phyloP scores from a whole-genome alignment of 352 stramenopile species.

The Pythium plurisporium region DNA sequence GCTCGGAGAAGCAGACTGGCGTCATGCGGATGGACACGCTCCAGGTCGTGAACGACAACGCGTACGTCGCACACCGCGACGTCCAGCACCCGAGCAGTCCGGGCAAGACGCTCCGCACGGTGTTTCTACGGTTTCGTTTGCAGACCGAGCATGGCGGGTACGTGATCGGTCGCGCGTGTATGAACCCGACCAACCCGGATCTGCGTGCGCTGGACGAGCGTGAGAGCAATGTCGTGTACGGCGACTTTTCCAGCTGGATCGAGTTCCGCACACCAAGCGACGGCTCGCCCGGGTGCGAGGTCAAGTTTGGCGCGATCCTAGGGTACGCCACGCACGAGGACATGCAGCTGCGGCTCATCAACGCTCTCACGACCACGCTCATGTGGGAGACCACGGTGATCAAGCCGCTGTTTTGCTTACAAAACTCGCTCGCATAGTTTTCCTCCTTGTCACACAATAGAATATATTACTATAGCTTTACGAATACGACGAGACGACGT shows the following conservation, averaged over 20 bases:
- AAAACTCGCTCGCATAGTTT: constrained; percentile 7
- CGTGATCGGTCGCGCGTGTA: constrained; percentile 50
- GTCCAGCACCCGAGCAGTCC: constrained; percentile 22
- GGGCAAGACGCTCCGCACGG: constrained; percentile 30
- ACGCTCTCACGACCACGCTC: constrained; percentile 28
- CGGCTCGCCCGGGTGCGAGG: constrained; percentile 30
- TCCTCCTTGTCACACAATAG: constrained; percentile 9
- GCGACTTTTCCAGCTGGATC: constrained; percentile 30
- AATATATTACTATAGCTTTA: background rate
- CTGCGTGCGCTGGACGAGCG: constrained; percentile 25
- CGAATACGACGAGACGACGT: background rate
- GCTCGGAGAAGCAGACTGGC: constrained; percentile 11
- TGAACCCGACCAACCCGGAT: constrained; percentile 40
- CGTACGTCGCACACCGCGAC: constrained; percentile 30
- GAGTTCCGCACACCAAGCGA: constrained; percentile 38
- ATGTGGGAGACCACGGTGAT: constrained; percentile 55
- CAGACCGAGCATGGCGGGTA: constrained; percentile 34
- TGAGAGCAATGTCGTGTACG: constrained; percentile 26
- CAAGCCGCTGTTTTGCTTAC: constrained; percentile 25
- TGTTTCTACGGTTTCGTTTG: constrained; percentile 32
- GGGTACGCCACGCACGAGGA: constrained; percentile 59
- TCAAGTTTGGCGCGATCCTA: constrained; percentile 60
- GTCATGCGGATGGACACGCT: constrained; percentile 29
- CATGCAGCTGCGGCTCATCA: constrained; percentile 23
- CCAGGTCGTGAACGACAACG: constrained; percentile 29